Conservation (phyloP, 164 flowering plant species). For the Vitis vinifera region ASM3070453v1 NC_081818.1:23095501-23096000, state of each 20-base stretch:
- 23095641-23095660: constrained; percentile 35
- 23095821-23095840: constrained; percentile 44
- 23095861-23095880: constrained; percentile 41
- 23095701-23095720: constrained; percentile 65
- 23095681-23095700: constrained; percentile 57
- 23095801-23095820: constrained; percentile 41
- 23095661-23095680: constrained; percentile 48
- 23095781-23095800: constrained; percentile 39
- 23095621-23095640: constrained; percentile 31
- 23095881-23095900: constrained; percentile 46
- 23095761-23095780: constrained; percentile 47
- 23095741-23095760: constrained; percentile 88
- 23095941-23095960: constrained; percentile 17
- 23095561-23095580: constrained; percentile 65
- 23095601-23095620: constrained; percentile 55
- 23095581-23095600: constrained; percentile 62
- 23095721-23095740: constrained; percentile 54
- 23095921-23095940: constrained; percentile 63
- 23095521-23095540: constrained; percentile 46
- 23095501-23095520: constrained; percentile 30
- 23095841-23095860: constrained; percentile 46
- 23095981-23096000: constrained; percentile 59
- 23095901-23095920: constrained; percentile 61
- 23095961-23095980: constrained; percentile 37
- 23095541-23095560: constrained; percentile 66